Evolutionary conservation across 805 yeast species (phyloP), one percentile per base, ranked within the genome.

Genomic region (Metschnikowia amazonensis): DNA sequence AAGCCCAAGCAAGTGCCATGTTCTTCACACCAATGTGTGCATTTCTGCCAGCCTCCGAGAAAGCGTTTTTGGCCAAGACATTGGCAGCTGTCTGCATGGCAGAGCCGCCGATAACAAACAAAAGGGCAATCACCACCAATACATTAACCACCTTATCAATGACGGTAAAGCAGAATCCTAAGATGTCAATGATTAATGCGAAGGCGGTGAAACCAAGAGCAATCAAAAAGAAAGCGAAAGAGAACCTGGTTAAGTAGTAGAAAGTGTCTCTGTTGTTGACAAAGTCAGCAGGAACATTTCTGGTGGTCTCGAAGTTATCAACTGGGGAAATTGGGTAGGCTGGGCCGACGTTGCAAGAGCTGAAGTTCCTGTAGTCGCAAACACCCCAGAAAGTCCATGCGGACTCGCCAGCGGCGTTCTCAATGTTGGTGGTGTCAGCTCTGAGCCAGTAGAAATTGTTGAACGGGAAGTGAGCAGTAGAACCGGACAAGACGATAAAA

Each of bases 321-420:
- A 65, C 77, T 24, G 97, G 97, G 21, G 95, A 86, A 61, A 89
- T 80, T 35, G 96, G 89, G 66, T 75, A 82, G n/a, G 87, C 97
- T 16, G 97, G 85, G 11, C 81, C 79, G 36, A 74, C 62, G 37
- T 64, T 60, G 58, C 75, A 76, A 17, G 64, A 47, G 36, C 80
- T 63, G 67, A 89, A 89, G 64, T 80, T 73, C 35, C 60, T 51
- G 45, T 78, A 77, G 51, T 76, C 73, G 63, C 88, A 82, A 37
- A 84, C 72, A 51, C 84, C 82, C 77, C 92, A 90, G 65, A 79
- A 79, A 9, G 90, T 85, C 97, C 97, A 90, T 57, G 90, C 80
- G 2, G 88, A 71, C 13, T 65, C 60, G 30, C 62, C 63, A 24
- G 75, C 67, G 6, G 85, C 84, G 36, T 70, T 62, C 53, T 73